Evolutionary conservation across 768 basidiomycete genomes (phyloP), one percentile per base, ranked within the genome.

Genomic region (Candolleomyces eurysporus): DNA sequence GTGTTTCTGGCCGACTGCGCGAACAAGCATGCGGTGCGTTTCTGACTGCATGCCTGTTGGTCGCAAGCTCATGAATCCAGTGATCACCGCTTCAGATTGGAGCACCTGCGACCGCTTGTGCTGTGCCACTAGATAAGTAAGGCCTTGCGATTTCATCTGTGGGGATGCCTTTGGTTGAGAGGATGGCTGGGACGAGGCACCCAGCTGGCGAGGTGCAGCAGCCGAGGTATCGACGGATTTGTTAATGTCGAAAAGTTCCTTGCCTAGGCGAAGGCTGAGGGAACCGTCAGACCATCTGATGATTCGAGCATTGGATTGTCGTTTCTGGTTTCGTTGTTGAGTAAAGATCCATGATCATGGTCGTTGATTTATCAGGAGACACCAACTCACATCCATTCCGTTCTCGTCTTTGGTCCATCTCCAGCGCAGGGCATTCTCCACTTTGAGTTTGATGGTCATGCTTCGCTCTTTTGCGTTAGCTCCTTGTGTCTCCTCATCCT

Each of bases 271-370:
- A 32, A 99, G 83, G 66, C 94, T 96, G 60, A 94, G 76, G 14
- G 91, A 84, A 16, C 96, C 96, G 71, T 99, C 97, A 6, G 95
- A 97, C 97, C 97, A 99, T 14, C 91, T 86, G 61, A 99, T 86
- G 43, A 98, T 78, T 32, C 95, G 89, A 64, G 90, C 87, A 70
- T 99, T 99, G 16, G 94, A 93, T 78, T 96, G 90, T 64, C 88
- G 84, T 65, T 76, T 79, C 95, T 97, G 72, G 45, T 54, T 48
- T 55, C 60, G 48, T 10, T 56, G 39, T 51, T 60, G n/a, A 62
- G 40, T 59, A 55, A 19, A 4, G 8, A 55, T 42, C 17, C 22
- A 36, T 42, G 32, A 42, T 50, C 26, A 26, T 26, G 4, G 26
- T 26, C 2, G 26, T 26, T 26, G 26, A 26, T 26, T 26, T 66